These are phyloP conservation scores for Sugiyamaella castrensis DNA, from an alignment of 1,139 yeast genomes.

Conservation along the genomic window DNA sequence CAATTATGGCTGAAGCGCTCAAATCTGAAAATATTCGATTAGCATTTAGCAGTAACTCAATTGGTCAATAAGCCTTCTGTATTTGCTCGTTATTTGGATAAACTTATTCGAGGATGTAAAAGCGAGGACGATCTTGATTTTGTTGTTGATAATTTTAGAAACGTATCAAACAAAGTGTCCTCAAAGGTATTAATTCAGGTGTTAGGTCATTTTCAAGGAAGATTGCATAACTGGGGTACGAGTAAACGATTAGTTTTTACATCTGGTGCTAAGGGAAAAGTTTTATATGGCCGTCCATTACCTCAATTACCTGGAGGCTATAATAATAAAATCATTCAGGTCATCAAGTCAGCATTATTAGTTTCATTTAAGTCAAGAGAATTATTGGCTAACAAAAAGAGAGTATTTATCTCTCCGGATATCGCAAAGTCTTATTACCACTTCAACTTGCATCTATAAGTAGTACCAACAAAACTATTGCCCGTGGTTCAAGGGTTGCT, in stretches of 20 bases:
- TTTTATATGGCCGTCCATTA: conserved; percentile 1
- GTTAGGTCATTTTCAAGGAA: conserved; percentile 13
- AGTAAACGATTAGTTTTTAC: conserved; percentile 5
- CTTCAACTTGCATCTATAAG: conserved; percentile 9
- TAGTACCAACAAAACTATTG: conserved; percentile 4
- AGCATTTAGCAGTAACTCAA: conserved; percentile 6
- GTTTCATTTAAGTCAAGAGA: neutral
- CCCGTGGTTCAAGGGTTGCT: conserved; percentile 14
- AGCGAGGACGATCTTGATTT: neutral
- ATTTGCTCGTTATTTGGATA: conserved; percentile 11
- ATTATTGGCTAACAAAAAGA: conserved; percentile 3
- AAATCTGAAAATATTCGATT: conserved; percentile 1
- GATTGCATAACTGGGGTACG: neutral
- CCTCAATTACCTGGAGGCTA: neutral
- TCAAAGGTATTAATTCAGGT: conserved; percentile 13
- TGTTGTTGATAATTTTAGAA: conserved; percentile 4
- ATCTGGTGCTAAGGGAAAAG: conserved; percentile 3
- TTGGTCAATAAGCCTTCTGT: conserved; percentile 11
- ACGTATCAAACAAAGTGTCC: conserved; percentile 1
- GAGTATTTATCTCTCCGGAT: conserved; percentile 9
- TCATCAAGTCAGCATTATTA: neutral
- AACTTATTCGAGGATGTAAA: conserved; percentile 11
- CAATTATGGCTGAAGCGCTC: conserved; percentile 9
- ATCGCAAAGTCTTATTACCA: conserved; percentile 8
- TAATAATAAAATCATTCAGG: neutral